Evolutionary conservation across 2,329 filamentous ascomycete genomes (phyloP).

Genomic region (Zymoseptoria brevis): DNA sequence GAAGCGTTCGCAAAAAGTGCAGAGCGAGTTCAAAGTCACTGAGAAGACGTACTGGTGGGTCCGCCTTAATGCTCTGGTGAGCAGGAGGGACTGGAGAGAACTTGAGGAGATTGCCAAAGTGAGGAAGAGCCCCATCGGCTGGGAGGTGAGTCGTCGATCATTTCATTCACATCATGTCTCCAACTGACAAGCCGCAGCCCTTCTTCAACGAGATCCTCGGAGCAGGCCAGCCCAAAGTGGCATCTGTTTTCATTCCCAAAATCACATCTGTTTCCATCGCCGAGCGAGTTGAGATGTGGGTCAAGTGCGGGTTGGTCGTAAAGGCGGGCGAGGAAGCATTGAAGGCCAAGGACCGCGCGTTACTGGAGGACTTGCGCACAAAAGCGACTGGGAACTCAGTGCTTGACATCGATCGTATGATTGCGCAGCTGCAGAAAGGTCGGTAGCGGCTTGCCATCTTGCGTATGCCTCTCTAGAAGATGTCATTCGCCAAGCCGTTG

Average conservation of each 20-base stretch:
- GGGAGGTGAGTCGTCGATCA: slow-evolving; percentile 60
- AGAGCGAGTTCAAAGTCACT: slow-evolving; percentile 84
- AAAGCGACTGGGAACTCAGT: slow-evolving; percentile 63
- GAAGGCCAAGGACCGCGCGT: slow-evolving; percentile 66
- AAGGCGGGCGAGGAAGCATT: slow-evolving; percentile 90
- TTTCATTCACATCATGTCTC: slow-evolving; percentile 1
- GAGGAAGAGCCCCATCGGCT: slow-evolving; percentile 86
- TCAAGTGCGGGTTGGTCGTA: slow-evolving; percentile 83
- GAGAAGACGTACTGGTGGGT: slow-evolving; percentile 88
- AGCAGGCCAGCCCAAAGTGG: slow-evolving; percentile 83
- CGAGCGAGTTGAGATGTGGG: slow-evolving; percentile 82
- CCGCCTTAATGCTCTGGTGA: slow-evolving; percentile 77
- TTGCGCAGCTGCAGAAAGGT: slow-evolving; percentile 41
- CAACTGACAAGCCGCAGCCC: slow-evolving; percentile 46
- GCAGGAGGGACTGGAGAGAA: slow-evolving; percentile 84
- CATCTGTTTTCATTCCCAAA: slow-evolving; percentile 77
- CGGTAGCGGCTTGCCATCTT: slow-evolving; percentile 9
- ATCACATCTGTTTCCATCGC: slow-evolving; percentile 62
- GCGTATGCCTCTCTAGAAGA: neutral
- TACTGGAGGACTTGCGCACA: slow-evolving; percentile 64
- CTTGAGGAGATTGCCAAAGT: slow-evolving; percentile 74
- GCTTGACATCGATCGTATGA: slow-evolving; percentile 76
- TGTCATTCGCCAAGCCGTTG: neutral
- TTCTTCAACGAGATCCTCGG: slow-evolving; percentile 86
- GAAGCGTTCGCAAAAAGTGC: slow-evolving; percentile 78